phyloP scores from a whole-genome alignment of 2,329 filamentous ascomycete species.

The Fusarium sororula region DNA sequence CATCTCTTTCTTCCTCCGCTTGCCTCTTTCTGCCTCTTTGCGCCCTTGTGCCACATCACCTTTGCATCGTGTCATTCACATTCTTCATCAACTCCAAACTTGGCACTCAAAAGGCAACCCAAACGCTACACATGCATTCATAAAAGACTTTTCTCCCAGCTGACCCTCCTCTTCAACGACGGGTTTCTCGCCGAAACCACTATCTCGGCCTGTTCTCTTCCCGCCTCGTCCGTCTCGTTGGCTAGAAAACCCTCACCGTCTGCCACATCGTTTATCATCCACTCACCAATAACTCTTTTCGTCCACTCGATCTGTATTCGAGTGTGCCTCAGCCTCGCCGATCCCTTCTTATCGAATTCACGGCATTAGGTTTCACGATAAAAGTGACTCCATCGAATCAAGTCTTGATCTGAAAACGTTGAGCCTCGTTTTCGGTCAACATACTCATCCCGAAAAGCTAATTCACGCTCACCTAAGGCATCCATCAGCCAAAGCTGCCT shows the following conservation, averaged over 20 bases:
- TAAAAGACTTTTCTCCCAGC: constrained; percentile 20
- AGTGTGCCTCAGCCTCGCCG: constrained; percentile 11
- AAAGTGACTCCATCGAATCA: constrained; percentile 18
- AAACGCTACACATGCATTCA: constrained; percentile 23
- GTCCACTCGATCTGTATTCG: constrained; percentile 8
- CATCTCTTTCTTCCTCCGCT: neutral
- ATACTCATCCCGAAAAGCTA: neutral
- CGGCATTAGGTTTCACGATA: constrained; percentile 9
- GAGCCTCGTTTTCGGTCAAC: constrained; percentile 13
- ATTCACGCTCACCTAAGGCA: constrained; percentile 30
- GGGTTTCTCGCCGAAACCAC: constrained; percentile 20
- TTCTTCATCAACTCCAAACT: constrained; percentile 22
- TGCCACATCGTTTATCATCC: constrained; percentile 9
- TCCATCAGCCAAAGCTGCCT: constrained; percentile 35
- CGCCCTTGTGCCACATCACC: neutral
- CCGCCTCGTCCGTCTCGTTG: constrained; percentile 26
- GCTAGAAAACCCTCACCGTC: constrained; percentile 12
- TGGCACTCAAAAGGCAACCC: constrained; percentile 1
- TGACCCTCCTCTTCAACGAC: constrained; percentile 24
- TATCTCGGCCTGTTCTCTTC: constrained; percentile 5
- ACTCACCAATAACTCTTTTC: neutral
- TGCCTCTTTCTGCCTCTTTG: constrained; percentile 1
- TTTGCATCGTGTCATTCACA: constrained; percentile 2
- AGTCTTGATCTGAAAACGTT: neutral
- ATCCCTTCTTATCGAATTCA: constrained; percentile 7